phyloP scores from a whole-genome alignment of 345 rosid genomes.

The Viola odorata region DNA sequence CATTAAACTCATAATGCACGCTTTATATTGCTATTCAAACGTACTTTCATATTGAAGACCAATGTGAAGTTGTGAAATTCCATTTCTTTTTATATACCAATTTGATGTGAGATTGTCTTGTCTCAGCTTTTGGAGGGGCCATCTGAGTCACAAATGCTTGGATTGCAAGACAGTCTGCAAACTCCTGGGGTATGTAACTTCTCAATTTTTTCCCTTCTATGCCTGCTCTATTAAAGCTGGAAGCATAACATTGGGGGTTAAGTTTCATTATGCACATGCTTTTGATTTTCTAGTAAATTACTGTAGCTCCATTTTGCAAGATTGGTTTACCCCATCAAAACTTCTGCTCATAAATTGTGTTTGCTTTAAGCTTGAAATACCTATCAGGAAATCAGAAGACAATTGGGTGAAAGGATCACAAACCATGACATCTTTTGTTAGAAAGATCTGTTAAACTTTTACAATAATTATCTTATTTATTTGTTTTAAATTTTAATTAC shows the following conservation, averaged over 20 bases:
- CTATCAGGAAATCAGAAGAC: too few relatives aligned
- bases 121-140: slow-evolving; percentile 55
- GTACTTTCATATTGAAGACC: neutral
- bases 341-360: neutral
- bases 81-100: neutral
- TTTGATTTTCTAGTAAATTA: neutral
- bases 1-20: neutral
- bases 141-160: slow-evolving; percentile 39
- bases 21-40: neutral
- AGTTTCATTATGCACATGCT: neutral
- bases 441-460: too few relatives aligned
- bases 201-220: neutral
- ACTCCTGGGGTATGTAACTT: slow-evolving; percentile 69
- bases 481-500: too few relatives aligned
- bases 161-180: slow-evolving; percentile 34
- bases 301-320: neutral
- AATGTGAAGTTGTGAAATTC: neutral
- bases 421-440: too few relatives aligned
- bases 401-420: too few relatives aligned
- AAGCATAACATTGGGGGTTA: neutral
- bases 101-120: slow-evolving; percentile 4
- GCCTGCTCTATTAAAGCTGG: too few relatives aligned
- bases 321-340: neutral
- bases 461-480: too few relatives aligned
- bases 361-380: too few relatives aligned